phyloP scores from a whole-genome alignment of 2,329 filamentous ascomycete genomes.

The Teratosphaeria zuluensis region DNA sequence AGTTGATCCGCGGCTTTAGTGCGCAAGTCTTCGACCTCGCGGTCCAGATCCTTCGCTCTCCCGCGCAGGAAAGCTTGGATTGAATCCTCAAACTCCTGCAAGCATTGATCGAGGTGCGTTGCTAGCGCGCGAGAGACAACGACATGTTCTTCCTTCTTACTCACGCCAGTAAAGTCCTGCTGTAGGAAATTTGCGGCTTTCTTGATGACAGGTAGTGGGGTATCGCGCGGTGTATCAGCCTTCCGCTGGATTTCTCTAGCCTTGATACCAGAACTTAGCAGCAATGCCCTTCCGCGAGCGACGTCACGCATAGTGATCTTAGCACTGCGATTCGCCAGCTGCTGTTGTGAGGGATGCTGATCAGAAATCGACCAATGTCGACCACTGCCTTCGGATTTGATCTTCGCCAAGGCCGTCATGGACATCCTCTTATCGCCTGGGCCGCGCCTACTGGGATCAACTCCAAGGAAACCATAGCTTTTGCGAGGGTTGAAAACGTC shows the following conservation, averaged over 20 bases:
- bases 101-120: slow-evolving; percentile 34
- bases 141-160: slow-evolving; percentile 43
- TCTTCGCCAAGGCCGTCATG: background rate
- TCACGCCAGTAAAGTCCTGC: slow-evolving; percentile 36
- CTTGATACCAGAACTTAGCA: slow-evolving; percentile 81
- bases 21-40: slow-evolving; percentile 35
- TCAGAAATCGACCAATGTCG: slow-evolving; percentile 52
- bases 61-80: slow-evolving; percentile 43
- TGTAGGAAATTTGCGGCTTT: slow-evolving; percentile 30
- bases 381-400: background rate
- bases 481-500: slow-evolving; percentile 9
- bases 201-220: slow-evolving; percentile 27
- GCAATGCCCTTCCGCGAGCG: slow-evolving; percentile 63
- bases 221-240: slow-evolving; percentile 39
- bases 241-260: slow-evolving; percentile 68
- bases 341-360: slow-evolving; percentile 26
- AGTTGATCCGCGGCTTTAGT: slow-evolving; percentile 41
- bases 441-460: background rate
- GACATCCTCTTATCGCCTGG: background rate
- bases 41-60: slow-evolving; percentile 35
- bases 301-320: slow-evolving; percentile 60
- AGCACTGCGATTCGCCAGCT: slow-evolving; percentile 20
- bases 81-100: slow-evolving; percentile 33
- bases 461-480: slow-evolving; percentile 15
- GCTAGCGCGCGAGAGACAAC: slow-evolving; percentile 45